These are phyloP conservation scores for Scortechinia acanthostroma DNA, from an alignment of 2,329 filamentous ascomycete species.

Conservation along the genomic window DNA sequence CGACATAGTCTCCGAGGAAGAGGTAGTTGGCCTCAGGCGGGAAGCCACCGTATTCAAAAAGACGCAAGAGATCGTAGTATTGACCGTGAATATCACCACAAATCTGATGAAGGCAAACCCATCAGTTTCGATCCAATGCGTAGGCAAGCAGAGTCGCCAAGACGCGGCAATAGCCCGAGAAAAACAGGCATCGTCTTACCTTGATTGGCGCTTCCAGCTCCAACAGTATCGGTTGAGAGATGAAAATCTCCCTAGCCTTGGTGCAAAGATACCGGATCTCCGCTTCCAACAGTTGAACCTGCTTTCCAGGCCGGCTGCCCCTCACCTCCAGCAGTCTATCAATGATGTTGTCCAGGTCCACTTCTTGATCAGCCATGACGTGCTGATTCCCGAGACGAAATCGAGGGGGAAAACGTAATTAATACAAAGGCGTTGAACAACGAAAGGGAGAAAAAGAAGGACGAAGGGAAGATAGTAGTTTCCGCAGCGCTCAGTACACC, in stretches of 20 bases:
- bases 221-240: slow-evolving; percentile 70
- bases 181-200: slow-evolving; percentile 35
- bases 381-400: too few species aligned
- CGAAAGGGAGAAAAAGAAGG: not conserved
- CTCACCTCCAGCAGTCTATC: slow-evolving; percentile 70
- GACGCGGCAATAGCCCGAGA: slow-evolving; percentile 5
- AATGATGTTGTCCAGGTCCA: slow-evolving; percentile 75
- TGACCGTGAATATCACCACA: slow-evolving; percentile 75
- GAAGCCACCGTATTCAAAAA: slow-evolving; percentile 74
- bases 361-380: slow-evolving; percentile 34
- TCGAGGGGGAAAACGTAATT: not conserved
- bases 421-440: not conserved
- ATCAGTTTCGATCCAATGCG: not conserved
- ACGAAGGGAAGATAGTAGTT: not conserved
- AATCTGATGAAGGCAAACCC: slow-evolving; percentile 45
- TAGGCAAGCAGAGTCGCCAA: not conserved
- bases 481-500: too few species aligned
- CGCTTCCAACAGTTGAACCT: slow-evolving; percentile 68
- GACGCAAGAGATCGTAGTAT: slow-evolving; percentile 70
- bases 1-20: slow-evolving; percentile 72
- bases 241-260: slow-evolving; percentile 74
- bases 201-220: slow-evolving; percentile 75
- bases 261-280: slow-evolving; percentile 74
- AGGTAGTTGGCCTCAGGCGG: slow-evolving; percentile 76
- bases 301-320: slow-evolving; percentile 70